These are phyloP conservation scores for Eutrema salsugineum DNA, from an alignment of 441 rosid genomes.

Conservation along the genomic window DNA sequence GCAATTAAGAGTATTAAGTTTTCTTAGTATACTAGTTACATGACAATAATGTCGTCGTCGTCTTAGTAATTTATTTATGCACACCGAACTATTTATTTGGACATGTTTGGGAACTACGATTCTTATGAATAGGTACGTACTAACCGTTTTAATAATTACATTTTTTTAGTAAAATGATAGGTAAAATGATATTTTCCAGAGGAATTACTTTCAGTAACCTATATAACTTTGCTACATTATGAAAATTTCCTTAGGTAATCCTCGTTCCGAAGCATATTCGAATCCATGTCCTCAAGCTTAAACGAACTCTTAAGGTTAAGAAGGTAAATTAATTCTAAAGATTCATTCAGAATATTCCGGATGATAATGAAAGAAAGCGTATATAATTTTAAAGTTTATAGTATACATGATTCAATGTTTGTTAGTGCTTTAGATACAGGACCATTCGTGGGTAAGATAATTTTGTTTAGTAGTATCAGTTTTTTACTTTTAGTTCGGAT, in stretches of 20 bases:
- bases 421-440: background rate
- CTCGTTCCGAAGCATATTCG: background rate
- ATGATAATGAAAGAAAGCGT: background rate
- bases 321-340: background rate
- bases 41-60: background rate
- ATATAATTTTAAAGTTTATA: background rate
- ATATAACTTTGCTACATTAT: background rate
- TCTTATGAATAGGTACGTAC: background rate
- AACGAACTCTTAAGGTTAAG: background rate
- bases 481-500: background rate
- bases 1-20: too few relatives aligned
- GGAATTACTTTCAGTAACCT: background rate
- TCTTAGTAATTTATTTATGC: background rate
- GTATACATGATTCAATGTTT: background rate
- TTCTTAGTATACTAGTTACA: too few relatives aligned
- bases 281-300: conserved; percentile 6
- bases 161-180: background rate
- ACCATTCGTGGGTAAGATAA: background rate
- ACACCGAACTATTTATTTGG: background rate
- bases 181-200: background rate
- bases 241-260: background rate
- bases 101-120: background rate
- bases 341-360: background rate
- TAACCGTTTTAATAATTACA: background rate
- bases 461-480: background rate